Conservation (phyloP, 495 filamentous ascomycete genomes). For the Hyaloscypha finlandica region DNA sequence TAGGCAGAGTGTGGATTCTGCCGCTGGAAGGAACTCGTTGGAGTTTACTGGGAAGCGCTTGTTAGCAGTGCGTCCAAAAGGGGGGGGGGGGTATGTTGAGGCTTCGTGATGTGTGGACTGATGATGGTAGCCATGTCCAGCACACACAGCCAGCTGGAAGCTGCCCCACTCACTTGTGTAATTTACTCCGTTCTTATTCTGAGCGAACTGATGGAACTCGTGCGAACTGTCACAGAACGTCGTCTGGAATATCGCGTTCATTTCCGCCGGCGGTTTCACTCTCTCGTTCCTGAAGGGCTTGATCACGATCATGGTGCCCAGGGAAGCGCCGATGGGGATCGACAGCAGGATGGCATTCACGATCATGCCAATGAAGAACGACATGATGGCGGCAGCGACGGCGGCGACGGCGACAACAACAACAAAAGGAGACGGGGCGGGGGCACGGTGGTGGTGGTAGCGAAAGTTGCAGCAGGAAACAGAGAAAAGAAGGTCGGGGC, state of each 20-base stretch:
- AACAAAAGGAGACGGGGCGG: background rate
- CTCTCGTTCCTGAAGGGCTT: conserved; percentile 39
- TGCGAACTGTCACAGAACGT: background rate
- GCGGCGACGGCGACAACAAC: no score
- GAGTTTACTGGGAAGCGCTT: conserved; percentile 34
- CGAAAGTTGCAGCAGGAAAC: background rate
- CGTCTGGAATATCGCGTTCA: background rate
- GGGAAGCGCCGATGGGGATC: conserved; percentile 42
- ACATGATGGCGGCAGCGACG: background rate
- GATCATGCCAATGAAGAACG: conserved; percentile 33
- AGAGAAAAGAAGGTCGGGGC: background rate
- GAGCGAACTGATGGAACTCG: background rate
- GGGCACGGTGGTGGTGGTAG: background rate
- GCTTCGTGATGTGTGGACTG: background rate
- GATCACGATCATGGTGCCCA: conserved; percentile 43
- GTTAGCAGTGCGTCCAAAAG: background rate
- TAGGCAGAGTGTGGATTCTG: conserved; percentile 2
- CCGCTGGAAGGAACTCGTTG: conserved; percentile 15
- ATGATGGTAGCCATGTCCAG: background rate
- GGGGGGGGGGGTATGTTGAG: background rate
- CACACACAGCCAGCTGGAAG: background rate
- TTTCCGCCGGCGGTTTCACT: background rate
- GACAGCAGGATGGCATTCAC: conserved; percentile 42
- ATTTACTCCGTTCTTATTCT: conserved; percentile 4
- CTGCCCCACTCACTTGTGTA: conserved; percentile 6